Base-by-base conservation (phyloP, 2,329 filamentous ascomycete genomes). In the Davidsoniella neocaledoniae region DNA sequence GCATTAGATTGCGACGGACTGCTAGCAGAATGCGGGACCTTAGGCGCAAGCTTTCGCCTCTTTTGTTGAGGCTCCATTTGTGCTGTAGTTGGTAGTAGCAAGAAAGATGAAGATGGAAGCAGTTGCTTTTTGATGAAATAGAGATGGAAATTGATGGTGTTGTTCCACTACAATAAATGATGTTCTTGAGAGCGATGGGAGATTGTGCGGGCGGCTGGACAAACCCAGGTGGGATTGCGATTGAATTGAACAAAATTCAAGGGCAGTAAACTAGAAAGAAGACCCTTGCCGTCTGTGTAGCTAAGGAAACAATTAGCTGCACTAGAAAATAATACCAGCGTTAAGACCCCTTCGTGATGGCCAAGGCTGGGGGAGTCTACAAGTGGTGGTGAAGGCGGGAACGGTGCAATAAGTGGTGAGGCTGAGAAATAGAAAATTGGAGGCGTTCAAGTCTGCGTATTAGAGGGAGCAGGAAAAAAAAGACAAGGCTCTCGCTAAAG, bases 21-120 rank as follows among this genome's bases (percentile, higher is more conserved):
- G 26, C 26, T 53, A 21, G 51, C 25, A 17, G 45, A 25, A 26
- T 49, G 51, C 39, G 51, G 43, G 14, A 48, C 63, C 56, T 67
- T 68, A 36, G 66, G 66, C 57, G 66, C 66, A 61, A 68, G 60
- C 61, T 67, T 67, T 57, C 66, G 63, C 59, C 64, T 65, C 55
- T 68, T 68, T 53, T 56, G 65, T 43, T 63, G 64, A 55, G 64
- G 65, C 60, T 68, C 66, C 66, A 68, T 68, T 57, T 33, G 8
- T 17, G 21, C 16, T 17, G 14, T 45, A 17, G 43, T 26, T 12
- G 5, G 33, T 4, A 33, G 36, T 12, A 12, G 19, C 36, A 40
- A 25, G 10, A 33, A 39, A 21, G 46, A 39, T 14, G 49, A 17
- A 37, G 37, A 46, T 50, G 42, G n/a, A 40, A 45, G 33, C 33